Conservation (phyloP, 257 asterid genomes). For the Nicotiana tabacum region DNA sequence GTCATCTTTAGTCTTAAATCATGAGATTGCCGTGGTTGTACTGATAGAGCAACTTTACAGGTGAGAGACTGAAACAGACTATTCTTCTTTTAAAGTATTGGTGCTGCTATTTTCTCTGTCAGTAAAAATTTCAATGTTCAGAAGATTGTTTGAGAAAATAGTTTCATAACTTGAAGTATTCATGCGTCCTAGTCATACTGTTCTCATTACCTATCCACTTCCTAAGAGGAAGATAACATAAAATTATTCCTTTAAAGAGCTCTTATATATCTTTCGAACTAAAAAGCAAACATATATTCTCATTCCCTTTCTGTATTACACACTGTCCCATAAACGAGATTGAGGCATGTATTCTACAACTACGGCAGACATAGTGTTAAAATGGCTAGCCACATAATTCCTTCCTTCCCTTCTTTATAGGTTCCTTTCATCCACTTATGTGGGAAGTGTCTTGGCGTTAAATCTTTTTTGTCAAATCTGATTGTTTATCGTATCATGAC, state of each 20-base stretch:
- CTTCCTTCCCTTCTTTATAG: background rate
- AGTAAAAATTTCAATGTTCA: background rate
- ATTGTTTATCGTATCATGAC: background rate
- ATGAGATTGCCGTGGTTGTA: slow-evolving; percentile 78
- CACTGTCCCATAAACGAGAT: background rate
- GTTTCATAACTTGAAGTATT: background rate
- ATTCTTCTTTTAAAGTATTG: background rate
- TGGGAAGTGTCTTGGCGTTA: background rate
- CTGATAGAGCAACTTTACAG: slow-evolving; percentile 82
- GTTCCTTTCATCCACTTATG: background rate
- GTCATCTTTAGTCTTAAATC: slow-evolving; percentile 78
- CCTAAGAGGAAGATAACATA: background rate
- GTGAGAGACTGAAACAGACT: slow-evolving; percentile 21
- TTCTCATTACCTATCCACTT: background rate
- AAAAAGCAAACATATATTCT: background rate
- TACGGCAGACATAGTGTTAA: background rate
- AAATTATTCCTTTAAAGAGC: background rate
- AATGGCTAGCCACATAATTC: background rate
- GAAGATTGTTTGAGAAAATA: background rate
- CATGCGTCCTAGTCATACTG: background rate
- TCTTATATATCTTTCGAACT: background rate
- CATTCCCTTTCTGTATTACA: background rate
- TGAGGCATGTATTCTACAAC: background rate
- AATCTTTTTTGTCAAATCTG: background rate
- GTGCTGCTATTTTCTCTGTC: background rate